Conservation (phyloP, 2,329 filamentous ascomycete species). For the Pleoardoris graminearum region DNA sequence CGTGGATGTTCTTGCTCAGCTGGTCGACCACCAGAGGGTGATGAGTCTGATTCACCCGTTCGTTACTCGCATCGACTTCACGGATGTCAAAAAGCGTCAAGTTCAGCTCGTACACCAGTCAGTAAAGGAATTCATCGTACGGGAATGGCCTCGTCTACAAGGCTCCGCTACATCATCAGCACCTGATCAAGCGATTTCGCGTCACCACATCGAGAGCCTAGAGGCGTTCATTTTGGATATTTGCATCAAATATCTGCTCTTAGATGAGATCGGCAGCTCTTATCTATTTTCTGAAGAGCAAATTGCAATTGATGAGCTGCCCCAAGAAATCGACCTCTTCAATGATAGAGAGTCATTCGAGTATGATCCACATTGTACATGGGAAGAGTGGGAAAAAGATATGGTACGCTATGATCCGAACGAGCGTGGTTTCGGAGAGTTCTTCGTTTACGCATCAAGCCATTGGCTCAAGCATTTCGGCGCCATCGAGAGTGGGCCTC, state of each 20-base stretch:
- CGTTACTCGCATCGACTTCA: slow-evolving; percentile 11
- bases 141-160: slow-evolving; percentile 4
- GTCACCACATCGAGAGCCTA: slow-evolving; percentile 1
- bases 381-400: slow-evolving; percentile 15
- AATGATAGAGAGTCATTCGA: slow-evolving; percentile 9
- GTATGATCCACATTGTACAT: slow-evolving; percentile 14
- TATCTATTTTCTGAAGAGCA: slow-evolving; percentile 13
- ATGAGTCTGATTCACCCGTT: slow-evolving; percentile 11
- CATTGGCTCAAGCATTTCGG: slow-evolving; percentile 16
- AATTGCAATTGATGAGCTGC: slow-evolving; percentile 12
- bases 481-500: slow-evolving; percentile 6
- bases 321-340: slow-evolving; percentile 13
- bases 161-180: neutral
- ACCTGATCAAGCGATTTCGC: neutral
- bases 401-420: slow-evolving; percentile 17
- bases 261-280: slow-evolving; percentile 11
- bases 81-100: slow-evolving; percentile 10
- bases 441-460: slow-evolving; percentile 17
- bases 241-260: slow-evolving; percentile 13
- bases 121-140: slow-evolving; percentile 11
- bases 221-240: slow-evolving; percentile 9
- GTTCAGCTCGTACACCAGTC: slow-evolving; percentile 14
- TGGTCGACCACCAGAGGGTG: slow-evolving; percentile 9
- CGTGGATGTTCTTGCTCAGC: slow-evolving; percentile 8
- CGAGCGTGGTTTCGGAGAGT: slow-evolving; percentile 15